Percentiles rank a stretch among this genome's conserved stretches.
Conservation (phyloP, 176 grass and related monocot species). For the Hordeum marinum region DNA sequence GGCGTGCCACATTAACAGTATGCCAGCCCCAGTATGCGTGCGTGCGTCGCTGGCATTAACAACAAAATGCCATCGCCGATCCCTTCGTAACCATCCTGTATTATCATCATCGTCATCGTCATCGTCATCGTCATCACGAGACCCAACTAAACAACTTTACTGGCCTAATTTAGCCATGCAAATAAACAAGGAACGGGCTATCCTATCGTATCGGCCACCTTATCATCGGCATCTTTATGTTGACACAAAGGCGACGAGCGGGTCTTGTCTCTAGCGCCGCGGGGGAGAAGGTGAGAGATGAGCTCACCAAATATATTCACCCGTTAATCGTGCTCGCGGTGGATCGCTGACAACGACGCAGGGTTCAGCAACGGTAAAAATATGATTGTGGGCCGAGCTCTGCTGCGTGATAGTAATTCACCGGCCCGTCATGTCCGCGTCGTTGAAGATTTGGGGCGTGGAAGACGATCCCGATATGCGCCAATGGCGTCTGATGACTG, state of each 20-base stretch:
- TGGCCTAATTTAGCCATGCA: slow-evolving; percentile 34
- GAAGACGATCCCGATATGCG: not conserved
- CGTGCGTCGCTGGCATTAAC: slow-evolving; percentile 24
- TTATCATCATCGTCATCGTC: not conserved
- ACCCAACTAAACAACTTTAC: slow-evolving; percentile 28
- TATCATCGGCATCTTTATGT: slow-evolving; percentile 17
- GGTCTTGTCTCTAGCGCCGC: not conserved
- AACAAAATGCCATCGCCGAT: not conserved
- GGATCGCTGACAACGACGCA: not conserved
- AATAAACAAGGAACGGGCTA: slow-evolving; percentile 48
- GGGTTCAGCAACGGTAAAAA: not conserved
- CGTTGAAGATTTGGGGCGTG: not conserved
- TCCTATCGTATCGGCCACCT: not conserved
- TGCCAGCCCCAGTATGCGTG: not conserved
- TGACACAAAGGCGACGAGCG: slow-evolving; percentile 29
- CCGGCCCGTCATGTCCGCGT: not conserved
- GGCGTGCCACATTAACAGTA: not conserved
- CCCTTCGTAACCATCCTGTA: slow-evolving; percentile 21
- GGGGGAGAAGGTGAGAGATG: slow-evolving; percentile 28
- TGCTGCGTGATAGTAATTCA: not conserved
- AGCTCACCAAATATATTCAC: slow-evolving; percentile 25
- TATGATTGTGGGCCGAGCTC: not conserved
- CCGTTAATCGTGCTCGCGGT: not conserved
- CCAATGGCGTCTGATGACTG: not conserved
- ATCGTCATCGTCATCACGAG: not conserved